These are phyloP conservation scores for Aspergillus pseudoviridinutans DNA, from an alignment of 2,329 filamentous ascomycete species.

Conservation along the genomic window DNA sequence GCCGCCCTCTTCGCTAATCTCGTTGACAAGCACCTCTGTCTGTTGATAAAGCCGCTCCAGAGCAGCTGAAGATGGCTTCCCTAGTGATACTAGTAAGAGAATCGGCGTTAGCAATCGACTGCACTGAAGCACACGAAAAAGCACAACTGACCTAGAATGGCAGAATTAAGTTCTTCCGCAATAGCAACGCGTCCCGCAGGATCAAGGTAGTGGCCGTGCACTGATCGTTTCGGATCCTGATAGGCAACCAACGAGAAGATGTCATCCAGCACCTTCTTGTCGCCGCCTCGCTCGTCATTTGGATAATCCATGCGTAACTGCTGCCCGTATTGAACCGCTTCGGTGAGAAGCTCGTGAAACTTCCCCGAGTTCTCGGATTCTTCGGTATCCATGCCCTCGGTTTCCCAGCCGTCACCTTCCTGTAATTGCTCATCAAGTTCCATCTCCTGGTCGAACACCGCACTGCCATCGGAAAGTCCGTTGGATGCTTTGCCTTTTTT, in stretches of 20 bases:
- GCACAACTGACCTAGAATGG: constrained; percentile 69
- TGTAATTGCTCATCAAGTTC: constrained; percentile 53
- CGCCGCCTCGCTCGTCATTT: constrained; percentile 64
- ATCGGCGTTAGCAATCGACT: constrained; percentile 5
- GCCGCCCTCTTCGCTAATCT: constrained; percentile 73
- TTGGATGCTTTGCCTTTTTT: constrained; percentile 40
- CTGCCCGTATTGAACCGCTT: constrained; percentile 76
- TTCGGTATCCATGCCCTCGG: constrained; percentile 55
- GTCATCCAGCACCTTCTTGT: constrained; percentile 70
- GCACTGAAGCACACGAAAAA: not conserved
- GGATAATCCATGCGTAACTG: constrained; percentile 73
- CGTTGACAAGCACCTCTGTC: constrained; percentile 79
- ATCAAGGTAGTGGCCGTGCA: constrained; percentile 75
- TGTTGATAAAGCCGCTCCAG: constrained; percentile 83
- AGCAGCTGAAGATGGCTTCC: constrained; percentile 81
- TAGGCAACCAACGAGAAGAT: constrained; percentile 90
- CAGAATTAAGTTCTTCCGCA: constrained; percentile 90
- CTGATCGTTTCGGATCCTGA: constrained; percentile 70
- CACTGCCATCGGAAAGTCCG: constrained; percentile 41
- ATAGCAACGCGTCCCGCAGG: constrained; percentile 69
- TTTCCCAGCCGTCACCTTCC: constrained; percentile 31
- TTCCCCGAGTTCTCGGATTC: constrained; percentile 36
- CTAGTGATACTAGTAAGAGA: constrained; percentile 67
- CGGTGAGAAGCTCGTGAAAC: constrained; percentile 56
- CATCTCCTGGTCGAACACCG: constrained; percentile 52